These are phyloP conservation scores for Pisolithus thermaeus DNA, from an alignment of 1,284 basidiomycete species.

Conservation along the genomic window DNA sequence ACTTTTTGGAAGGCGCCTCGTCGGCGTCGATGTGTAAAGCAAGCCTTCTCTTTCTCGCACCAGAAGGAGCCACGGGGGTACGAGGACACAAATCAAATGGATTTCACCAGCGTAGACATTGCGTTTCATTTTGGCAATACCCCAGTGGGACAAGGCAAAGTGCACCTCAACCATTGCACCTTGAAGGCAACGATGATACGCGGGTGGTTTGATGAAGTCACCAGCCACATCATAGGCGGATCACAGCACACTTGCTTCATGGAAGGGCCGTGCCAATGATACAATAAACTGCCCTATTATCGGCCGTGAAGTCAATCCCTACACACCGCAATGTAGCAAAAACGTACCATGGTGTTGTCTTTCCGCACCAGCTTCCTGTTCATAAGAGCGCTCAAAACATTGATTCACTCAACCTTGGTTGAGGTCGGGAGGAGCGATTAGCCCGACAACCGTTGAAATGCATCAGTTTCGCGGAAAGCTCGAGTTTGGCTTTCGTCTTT, in stretches of 20 bases:
- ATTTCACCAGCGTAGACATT: too few species aligned
- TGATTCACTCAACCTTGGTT: slow-evolving; percentile 90
- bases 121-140: too few species aligned
- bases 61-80: too few species aligned
- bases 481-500: slow-evolving; percentile 66
- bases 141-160: too few species aligned
- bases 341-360: slow-evolving; percentile 55
- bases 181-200: too few species aligned
- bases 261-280: slow-evolving; percentile 26
- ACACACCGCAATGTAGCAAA: fast-evolving
- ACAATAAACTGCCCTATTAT: slow-evolving; percentile 24
- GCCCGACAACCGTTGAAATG: slow-evolving; percentile 57
- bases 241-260: slow-evolving; percentile 9
- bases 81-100: too few species aligned
- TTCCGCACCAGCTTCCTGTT: slow-evolving; percentile 83
- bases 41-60: too few species aligned
- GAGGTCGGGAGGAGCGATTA: slow-evolving; percentile 77
- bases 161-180: too few species aligned
- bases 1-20: too few species aligned
- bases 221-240: too few species aligned
- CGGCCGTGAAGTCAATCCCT: background rate
- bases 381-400: slow-evolving; percentile 83
- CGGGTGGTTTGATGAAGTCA: too few species aligned
- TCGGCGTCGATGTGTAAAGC: too few species aligned
- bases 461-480: slow-evolving; percentile 55